Base-by-base conservation (phyloP, 2,329 filamentous ascomycete genomes). In the Xylogone sp. region DNA sequence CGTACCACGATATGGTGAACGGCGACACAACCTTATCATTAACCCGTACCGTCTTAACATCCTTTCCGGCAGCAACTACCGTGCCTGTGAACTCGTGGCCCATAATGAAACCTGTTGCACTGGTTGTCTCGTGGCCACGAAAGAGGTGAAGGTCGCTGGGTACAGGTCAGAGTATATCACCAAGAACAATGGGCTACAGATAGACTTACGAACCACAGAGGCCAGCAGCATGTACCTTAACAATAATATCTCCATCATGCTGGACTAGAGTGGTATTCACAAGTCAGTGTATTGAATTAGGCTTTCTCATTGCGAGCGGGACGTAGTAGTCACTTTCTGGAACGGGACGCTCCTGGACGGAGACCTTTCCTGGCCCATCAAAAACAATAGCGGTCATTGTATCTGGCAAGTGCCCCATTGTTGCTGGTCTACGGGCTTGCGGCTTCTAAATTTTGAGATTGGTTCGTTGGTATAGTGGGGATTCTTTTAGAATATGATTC, bases 351-450 rank as follows among this genome's bases (percentile, higher is more conserved):
- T 94, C 83, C 71, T 96, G 87, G 50, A 97, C 71, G 1, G 79
- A 84, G 50, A 96, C 79, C 64, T 88, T 83, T 62, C 81, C 77
- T 5, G 88, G 86, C 2, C 87, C 90, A 55, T 93, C 86, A 72
- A 96, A 95, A 49, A 96, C 81, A 22, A 97, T 89, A 22, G 90
- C 90, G 69, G 88, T 88, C 92, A 97, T 96, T 0, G 81, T 88
- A 56, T 64, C 62, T 44, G n/a, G n/a, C n/a, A n/a, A n/a, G n/a
- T n/a, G n/a, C n/a, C n/a, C n/a, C n/a, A n/a, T n/a, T n/a, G n/a
- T n/a, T n/a, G n/a, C n/a, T n/a, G n/a, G n/a, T n/a, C n/a, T n/a
- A n/a, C n/a, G n/a, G n/a, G n/a, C n/a, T n/a, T n/a, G n/a, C n/a
- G n/a, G n/a, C n/a, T n/a, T n/a, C n/a, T n/a, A n/a, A n/a, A n/a